Evolutionary conservation across 2,329 filamentous ascomycete genomes (phyloP).

Genomic region (Xylariaceae sp.): DNA sequence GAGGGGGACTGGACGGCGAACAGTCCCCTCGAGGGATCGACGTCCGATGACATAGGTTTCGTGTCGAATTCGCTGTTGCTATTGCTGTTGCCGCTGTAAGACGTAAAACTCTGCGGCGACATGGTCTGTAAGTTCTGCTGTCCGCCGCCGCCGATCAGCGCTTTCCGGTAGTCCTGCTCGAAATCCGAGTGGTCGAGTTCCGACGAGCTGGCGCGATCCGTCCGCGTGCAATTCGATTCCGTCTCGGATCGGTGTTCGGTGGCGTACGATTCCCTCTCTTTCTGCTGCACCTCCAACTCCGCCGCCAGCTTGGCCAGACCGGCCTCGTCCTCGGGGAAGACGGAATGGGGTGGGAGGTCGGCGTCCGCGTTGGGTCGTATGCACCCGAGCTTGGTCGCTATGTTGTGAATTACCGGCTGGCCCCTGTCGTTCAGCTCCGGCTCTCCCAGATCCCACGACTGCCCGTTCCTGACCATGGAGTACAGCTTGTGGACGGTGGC

Average conservation of each 20-base stretch:
- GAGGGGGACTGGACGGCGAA: conserved; percentile 37
- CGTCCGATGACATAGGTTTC: conserved; percentile 31
- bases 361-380: conserved; percentile 65
- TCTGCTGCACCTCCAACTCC: conserved; percentile 54
- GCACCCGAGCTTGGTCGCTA: conserved; percentile 65
- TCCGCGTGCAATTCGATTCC: conserved; percentile 41
- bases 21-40: conserved; percentile 31
- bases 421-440: conserved; percentile 65
- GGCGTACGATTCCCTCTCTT: conserved; percentile 37
- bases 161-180: conserved; percentile 57
- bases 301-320: conserved; percentile 59
- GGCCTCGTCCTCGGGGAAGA: conserved; percentile 64
- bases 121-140: conserved; percentile 49
- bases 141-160: conserved; percentile 47
- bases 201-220: conserved; percentile 57
- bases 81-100: too few relatives aligned
- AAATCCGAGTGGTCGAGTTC: conserved; percentile 60
- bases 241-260: conserved; percentile 39
- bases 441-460: conserved; percentile 64
- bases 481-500: conserved; percentile 69
- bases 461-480: conserved; percentile 61
- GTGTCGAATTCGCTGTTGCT: conserved; percentile 48
- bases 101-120: conserved; percentile 56
- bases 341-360: conserved; percentile 58
- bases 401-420: conserved; percentile 66